Evolutionary conservation across 2,329 filamentous ascomycete genomes (phyloP).

Genomic region (Aspergillus tubingensis): DNA sequence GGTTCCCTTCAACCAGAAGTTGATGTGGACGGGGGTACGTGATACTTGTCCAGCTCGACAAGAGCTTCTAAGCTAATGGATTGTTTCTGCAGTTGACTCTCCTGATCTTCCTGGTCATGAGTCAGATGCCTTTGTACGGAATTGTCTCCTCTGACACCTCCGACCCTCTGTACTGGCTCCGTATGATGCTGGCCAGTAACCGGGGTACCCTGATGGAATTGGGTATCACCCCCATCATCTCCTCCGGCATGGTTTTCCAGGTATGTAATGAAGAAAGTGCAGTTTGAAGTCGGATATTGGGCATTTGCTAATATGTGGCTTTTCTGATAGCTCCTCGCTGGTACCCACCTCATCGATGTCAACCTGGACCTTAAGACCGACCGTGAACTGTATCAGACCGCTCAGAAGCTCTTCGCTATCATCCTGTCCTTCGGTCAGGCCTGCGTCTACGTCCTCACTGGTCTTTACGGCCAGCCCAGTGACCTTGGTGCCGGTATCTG

Average conservation of each 20-base stretch:
- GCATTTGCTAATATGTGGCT: conserved; percentile 18
- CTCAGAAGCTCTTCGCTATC: conserved; percentile 97
- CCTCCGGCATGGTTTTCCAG: conserved; percentile 99
- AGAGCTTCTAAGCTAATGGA: conserved; percentile 20
- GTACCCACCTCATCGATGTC: conserved; percentile 99
- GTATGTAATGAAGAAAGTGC: conserved; percentile 34
- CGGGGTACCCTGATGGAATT: conserved; percentile 93
- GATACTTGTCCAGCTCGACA: conserved; percentile 14
- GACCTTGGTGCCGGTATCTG: conserved; percentile 98
- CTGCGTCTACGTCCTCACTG: conserved; percentile 97
- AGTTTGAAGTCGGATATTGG: background rate
- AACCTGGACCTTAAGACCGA: conserved; percentile 99
- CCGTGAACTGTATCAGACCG: conserved; percentile 99
- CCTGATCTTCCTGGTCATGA: conserved; percentile 99
- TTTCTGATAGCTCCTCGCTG: conserved; percentile 73
- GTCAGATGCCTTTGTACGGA: conserved; percentile 98
- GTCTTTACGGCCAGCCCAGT: conserved; percentile 93
- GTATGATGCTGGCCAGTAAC: conserved; percentile 99
- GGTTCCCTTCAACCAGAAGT: conserved; percentile 97
- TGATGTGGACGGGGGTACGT: conserved; percentile 83
- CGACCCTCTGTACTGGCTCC: conserved; percentile 98
- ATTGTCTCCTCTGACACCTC: conserved; percentile 99
- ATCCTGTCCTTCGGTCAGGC: conserved; percentile 97
- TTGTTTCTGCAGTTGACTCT: conserved; percentile 67
- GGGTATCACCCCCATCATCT: conserved; percentile 98